Evolutionary conservation across 2,329 filamentous ascomycete species (phyloP), one percentile per base, ranked within the genome.

Genomic region (Colletotrichum orchidophilum): DNA sequence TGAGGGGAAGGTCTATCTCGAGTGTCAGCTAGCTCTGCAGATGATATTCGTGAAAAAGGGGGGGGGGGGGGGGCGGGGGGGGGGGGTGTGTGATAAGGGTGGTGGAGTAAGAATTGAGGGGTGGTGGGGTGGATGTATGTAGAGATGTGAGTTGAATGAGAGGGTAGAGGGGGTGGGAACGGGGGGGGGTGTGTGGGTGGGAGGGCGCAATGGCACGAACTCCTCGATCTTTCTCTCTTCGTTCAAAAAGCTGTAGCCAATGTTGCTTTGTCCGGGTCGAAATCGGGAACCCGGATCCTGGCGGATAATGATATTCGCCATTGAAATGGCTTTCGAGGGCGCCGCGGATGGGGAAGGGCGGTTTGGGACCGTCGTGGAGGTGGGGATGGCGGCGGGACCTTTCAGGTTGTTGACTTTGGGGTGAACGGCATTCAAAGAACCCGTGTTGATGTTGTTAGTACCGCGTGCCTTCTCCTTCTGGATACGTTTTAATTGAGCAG

Each of bases 271-370:
- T 18, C 58, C 58, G 27, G 58, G 27, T 21, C 58, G 46, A 12
- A 49, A 50, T 24, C 39, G 15, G n/a, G 58, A 61, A 31, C 58
- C 42, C 26, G 58, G 58, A 31, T 61, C 42, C 58, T 61, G 58
- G 26, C 58, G 49, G n/a, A 46, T 42, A 21, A 61, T 50, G 7
- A 5, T 18, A 7, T 12, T 61, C 3, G 42, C 57, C 39, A 46
- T 46, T 5, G 18, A 8, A 8, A 21, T 11, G 18, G 39, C 8
- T 46, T 4, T 2, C 8, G 18, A 42, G 18, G 18, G 39, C 7
- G 8, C 18, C 8, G 39, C 18, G 39, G 18, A 0, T 9, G 3
- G 1, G 39, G 21, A 8, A 46, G n/a, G 39, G 39, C 0, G 39
- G 18, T 8, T 46, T 11, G 8, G 1, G 39, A 5, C n/a, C n/a